A percentile compares a stretch with the other conserved stretches of the same genome.
phyloP scores from a whole-genome alignment of 192 early-diverging fungal species.

The Diversispora epigaea region DNA sequence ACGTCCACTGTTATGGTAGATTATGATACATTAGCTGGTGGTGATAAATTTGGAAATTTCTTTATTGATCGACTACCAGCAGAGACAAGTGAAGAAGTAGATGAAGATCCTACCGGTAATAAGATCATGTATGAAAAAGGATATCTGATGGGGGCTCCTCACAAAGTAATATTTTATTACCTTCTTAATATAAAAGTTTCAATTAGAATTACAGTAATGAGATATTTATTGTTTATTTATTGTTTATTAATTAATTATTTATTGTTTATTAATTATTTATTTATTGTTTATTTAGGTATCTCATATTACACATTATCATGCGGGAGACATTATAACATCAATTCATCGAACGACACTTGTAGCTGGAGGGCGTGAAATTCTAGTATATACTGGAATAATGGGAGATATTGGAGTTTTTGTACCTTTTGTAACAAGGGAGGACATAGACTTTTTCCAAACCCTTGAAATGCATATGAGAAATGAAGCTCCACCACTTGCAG shows the following conservation, averaged over 20 bases:
- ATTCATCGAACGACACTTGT: conserved; percentile 76
- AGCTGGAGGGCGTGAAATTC: conserved; percentile 80
- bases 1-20: conserved; percentile 80
- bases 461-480: conserved; percentile 88
- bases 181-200: neutral
- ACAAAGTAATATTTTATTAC: conserved; percentile 58
- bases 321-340: conserved; percentile 86
- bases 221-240: too few species aligned
- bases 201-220: neutral
- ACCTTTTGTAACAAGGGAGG: conserved; percentile 85
- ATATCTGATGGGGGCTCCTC: conserved; percentile 79
- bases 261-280: conserved; percentile 21
- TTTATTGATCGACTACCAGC: conserved; percentile 72
- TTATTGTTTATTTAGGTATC: conserved; percentile 50
- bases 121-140: conserved; percentile 79
- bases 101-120: conserved; percentile 85
- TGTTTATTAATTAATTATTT: conserved; percentile 30
- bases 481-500: conserved; percentile 69
- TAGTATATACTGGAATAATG: conserved; percentile 85
- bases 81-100: conserved; percentile 67
- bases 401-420: conserved; percentile 84
- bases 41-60: conserved; percentile 98
- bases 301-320: conserved; percentile 73
- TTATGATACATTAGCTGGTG: conserved; percentile 89
- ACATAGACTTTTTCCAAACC: conserved; percentile 89